Base-by-base conservation (phyloP, 768 basidiomycete species). In the Harrya chromipes region DNA sequence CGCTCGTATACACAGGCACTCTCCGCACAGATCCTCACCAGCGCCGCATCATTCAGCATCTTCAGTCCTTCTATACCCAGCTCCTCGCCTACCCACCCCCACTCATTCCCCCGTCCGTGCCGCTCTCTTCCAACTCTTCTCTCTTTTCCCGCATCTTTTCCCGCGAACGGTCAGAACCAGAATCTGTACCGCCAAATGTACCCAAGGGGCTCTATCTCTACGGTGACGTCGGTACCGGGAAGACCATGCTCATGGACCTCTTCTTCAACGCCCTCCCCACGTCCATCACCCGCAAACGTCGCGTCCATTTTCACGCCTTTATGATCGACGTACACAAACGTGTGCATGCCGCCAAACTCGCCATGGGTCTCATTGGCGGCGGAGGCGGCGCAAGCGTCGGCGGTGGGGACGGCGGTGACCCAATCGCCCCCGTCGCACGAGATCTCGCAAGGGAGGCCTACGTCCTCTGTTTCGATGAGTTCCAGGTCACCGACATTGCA, bases 311-410 rank as follows among this genome's bases (percentile, higher is more conserved):
- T 66, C 94, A 98, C 64, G 91, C 93, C 1, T 98, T 99, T 76
- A 98, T 99, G 97, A 84, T 97, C 54, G 97, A 99, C 64, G 94
- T 97, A 19, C 91, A 97, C 67, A 97, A 95, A 63, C 85, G 93
- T 16, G 67, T 94, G 4, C 94, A 97, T 57, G 82, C 83, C 2
- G 80, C 87, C 34, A 94, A 93, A 72, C 72, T 80, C 37, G 77
- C 79, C 48, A 80, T 84, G 72, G 87, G 88, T 2, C 71, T 74
- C 54, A 65, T 77, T 14, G 81, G 83, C 19, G 60, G 60, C 0
- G 64, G 62, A 20, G 60, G 63, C 3, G 60, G 62, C 43, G 41
- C 52, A 23, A 64, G 61, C 34, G 63, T 63, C 11, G 62, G 61
- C 6, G 59, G 61, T 7, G 62, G 63, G 0, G 60, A 57, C 21